A percentile compares a stretch with the other conserved stretches of the same genome.
Conservation (phyloP, 352 stramenopile species). For the Phytophthora foliorum region DNA sequence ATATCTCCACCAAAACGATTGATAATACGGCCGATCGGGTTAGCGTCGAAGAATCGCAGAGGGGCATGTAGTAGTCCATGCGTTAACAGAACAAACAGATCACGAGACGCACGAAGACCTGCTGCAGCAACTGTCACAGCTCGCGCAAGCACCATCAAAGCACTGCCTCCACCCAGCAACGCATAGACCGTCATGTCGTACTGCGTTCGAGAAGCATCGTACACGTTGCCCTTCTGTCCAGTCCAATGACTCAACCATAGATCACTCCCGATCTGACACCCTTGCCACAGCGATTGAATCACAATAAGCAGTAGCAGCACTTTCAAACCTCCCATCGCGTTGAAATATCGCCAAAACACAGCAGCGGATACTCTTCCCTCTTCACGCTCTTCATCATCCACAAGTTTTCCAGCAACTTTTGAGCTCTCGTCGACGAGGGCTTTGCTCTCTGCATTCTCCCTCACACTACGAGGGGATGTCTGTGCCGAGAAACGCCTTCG, state of each 20-base stretch:
- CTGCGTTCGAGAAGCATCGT: constrained; percentile 26
- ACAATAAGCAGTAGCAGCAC: constrained; percentile 18
- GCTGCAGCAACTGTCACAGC: constrained; percentile 34
- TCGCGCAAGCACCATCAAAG: constrained; percentile 45
- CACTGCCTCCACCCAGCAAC: constrained; percentile 19
- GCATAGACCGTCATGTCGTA: constrained; percentile 46
- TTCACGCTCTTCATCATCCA: constrained; percentile 52
- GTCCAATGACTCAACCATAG: constrained; percentile 49
- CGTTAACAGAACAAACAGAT: constrained; percentile 87
- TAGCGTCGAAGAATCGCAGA: constrained; percentile 93
- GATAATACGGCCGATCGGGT: constrained; percentile 89
- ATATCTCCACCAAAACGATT: constrained; percentile 93
- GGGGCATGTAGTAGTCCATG: constrained; percentile 81
- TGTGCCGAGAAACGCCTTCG: constrained; percentile 5
- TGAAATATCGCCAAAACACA: constrained; percentile 54
- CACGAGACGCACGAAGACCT: constrained; percentile 43
- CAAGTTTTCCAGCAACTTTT: constrained; percentile 24
- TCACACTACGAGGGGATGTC: neutral
- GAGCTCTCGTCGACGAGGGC: neutral
- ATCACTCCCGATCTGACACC: constrained; percentile 40
- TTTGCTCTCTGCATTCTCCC: neutral
- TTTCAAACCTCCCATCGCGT: constrained; percentile 41
- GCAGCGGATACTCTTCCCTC: constrained; percentile 45
- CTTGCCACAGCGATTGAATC: constrained; percentile 39
- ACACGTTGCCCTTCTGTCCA: constrained; percentile 30